Conservation (phyloP, 2,329 filamentous ascomycete genomes). For the Pestalotiopsis sp. region DNA sequence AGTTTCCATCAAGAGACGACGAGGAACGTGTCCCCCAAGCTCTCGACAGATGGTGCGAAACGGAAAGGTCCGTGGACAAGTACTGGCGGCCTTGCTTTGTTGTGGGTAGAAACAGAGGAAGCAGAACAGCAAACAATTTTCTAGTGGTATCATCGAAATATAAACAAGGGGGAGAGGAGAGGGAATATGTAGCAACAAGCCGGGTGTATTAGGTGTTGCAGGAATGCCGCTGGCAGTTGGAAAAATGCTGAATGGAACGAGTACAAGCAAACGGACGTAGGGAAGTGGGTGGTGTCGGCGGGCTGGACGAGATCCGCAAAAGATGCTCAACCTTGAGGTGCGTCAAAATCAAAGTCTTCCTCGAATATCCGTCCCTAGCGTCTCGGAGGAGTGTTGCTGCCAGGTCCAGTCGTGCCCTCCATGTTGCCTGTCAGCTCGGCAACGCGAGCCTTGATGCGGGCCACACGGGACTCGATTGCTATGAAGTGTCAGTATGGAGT, state of each 20-base stretch:
- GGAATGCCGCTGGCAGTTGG: not conserved
- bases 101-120: slow-evolving; percentile 17
- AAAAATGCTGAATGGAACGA: not conserved
- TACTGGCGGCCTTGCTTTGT: not conserved
- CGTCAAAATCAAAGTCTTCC: slow-evolving; percentile 24
- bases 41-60: not conserved
- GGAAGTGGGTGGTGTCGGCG: not conserved
- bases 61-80: not conserved
- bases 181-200: slow-evolving; percentile 15
- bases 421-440: slow-evolving; percentile 90
- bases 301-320: not conserved
- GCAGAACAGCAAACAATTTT: slow-evolving; percentile 18
- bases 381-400: slow-evolving; percentile 36
- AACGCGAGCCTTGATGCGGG: slow-evolving; percentile 95
- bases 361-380: slow-evolving; percentile 33
- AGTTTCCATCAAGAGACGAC: not conserved
- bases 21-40: not conserved
- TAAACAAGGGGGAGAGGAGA: slow-evolving; percentile 18
- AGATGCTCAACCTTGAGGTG: slow-evolving; percentile 5
- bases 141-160: slow-evolving; percentile 37
- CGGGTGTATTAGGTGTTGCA: slow-evolving; percentile 23
- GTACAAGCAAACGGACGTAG: not conserved
- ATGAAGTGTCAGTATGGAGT: slow-evolving; percentile 26
- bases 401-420: slow-evolving; percentile 53
- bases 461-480: slow-evolving; percentile 96